These are phyloP conservation scores for Panaeolus papilionaceus DNA, from an alignment of 768 basidiomycete species.

Conservation along the genomic window DNA sequence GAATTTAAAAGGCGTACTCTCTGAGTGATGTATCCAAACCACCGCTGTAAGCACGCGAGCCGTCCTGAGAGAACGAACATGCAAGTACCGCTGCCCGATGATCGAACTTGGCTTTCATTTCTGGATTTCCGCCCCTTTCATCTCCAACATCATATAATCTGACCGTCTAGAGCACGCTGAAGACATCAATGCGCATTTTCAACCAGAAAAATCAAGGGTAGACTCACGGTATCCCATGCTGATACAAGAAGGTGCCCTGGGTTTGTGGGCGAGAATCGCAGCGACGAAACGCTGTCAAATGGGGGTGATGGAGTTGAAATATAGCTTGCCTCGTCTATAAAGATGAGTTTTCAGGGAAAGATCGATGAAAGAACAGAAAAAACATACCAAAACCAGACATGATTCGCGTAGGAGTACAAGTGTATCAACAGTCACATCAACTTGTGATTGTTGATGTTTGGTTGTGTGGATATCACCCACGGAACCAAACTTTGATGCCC, in stretches of 20 bases:
- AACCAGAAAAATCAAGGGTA: conserved; percentile 17
- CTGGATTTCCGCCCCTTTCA: conserved; percentile 60
- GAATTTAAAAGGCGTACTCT: conserved; percentile 61
- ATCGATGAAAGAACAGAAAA: not conserved
- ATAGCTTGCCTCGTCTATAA: conserved; percentile 33
- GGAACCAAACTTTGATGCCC: not conserved
- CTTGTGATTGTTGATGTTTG: not conserved
- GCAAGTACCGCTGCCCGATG: conserved; percentile 91
- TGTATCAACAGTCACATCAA: not conserved
- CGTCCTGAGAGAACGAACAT: conserved; percentile 73
- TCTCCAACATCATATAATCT: conserved; percentile 59
- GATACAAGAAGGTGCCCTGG: conserved; percentile 83
- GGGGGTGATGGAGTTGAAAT: conserved; percentile 60
- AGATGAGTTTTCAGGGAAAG: not conserved
- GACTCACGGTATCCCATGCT: conserved; percentile 83
- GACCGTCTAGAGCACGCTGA: conserved; percentile 37
- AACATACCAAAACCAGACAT: conserved; percentile 18
- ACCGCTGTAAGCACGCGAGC: conserved; percentile 77
- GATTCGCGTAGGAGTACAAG: conserved; percentile 8
- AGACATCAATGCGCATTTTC: conserved; percentile 15
- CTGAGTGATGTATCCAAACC: conserved; percentile 85
- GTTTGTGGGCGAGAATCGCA: conserved; percentile 82
- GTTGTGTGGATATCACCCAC: not conserved
- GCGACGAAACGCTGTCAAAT: conserved; percentile 83
- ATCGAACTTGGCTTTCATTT: conserved; percentile 82